These are phyloP conservation scores for Diaporthe eres DNA, from an alignment of 2,329 filamentous ascomycete species.

Conservation along the genomic window DNA sequence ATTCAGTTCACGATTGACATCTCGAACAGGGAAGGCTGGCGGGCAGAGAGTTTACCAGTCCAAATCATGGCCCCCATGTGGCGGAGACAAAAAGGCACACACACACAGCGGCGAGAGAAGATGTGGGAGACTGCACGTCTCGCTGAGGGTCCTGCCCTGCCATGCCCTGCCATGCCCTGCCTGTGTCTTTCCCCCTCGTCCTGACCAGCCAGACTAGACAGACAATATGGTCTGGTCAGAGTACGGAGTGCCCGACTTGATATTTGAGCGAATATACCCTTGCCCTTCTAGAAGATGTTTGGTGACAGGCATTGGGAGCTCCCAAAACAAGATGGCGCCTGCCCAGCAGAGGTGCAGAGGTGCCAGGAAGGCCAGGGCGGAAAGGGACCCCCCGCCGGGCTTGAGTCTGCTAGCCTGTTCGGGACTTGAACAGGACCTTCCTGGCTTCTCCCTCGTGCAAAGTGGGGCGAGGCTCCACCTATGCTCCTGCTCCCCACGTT, in stretches of 20 bases:
- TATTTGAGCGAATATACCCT: conserved; percentile 12
- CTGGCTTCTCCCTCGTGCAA: conserved; percentile 36
- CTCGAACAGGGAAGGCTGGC: neutral
- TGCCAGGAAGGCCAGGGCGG: conserved; percentile 12
- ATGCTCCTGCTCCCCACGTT: conserved; percentile 35
- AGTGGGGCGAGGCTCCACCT: conserved; percentile 27
- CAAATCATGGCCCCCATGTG: conserved; percentile 18
- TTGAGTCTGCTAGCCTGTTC: conserved; percentile 25
- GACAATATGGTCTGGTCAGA: neutral
- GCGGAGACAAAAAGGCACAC: neutral
- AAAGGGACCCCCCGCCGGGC: neutral
- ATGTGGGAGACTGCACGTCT: neutral
- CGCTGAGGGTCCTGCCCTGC: neutral
- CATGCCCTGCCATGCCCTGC: neutral
- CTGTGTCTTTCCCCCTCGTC: neutral
- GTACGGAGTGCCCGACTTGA: conserved; percentile 25
- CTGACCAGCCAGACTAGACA: neutral
- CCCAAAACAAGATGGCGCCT: conserved; percentile 19
- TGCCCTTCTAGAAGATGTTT: conserved; percentile 27
- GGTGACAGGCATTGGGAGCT: conserved; percentile 19
- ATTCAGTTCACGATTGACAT: conserved; percentile 24
- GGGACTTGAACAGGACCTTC: conserved; percentile 15
- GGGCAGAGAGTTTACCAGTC: conserved; percentile 13
- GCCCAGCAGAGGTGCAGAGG: conserved; percentile 13
- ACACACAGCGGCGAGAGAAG: neutral